Conservation (phyloP, 225 moss, liverwort and hornwort species). For the Ulota crispa region DNA sequence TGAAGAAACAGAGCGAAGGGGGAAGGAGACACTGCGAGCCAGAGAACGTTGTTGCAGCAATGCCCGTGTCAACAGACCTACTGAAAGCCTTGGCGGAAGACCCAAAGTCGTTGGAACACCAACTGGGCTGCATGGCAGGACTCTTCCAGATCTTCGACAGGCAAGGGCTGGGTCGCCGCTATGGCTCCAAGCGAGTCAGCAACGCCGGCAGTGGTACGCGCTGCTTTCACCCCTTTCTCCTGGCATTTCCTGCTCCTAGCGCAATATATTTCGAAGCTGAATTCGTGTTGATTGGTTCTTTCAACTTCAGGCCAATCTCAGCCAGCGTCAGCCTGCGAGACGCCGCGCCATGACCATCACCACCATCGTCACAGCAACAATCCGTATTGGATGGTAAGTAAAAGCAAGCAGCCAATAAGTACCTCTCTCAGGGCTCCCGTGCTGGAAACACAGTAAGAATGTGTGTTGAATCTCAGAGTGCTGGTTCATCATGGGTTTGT, state of each 20-base stretch:
- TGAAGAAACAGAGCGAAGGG: neutral
- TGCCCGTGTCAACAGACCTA: constrained; percentile 63
- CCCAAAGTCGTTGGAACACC: constrained; percentile 60
- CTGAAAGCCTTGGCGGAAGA: constrained; percentile 69
- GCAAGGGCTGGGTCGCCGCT: constrained; percentile 56
- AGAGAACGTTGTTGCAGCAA: constrained; percentile 12
- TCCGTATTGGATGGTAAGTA: constrained; percentile 65
- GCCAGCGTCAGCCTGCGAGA: constrained; percentile 60
- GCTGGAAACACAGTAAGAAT: neutral
- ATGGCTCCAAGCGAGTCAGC: constrained; percentile 65
- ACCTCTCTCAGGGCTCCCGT: neutral
- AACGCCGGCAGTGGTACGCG: constrained; percentile 49
- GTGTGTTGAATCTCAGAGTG: neutral
- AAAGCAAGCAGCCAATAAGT: neutral
- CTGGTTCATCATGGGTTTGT: neutral
- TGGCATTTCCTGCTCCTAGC: neutral
- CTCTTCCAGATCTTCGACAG: constrained; percentile 73
- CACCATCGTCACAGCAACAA: constrained; percentile 19
- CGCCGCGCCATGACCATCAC: constrained; percentile 55
- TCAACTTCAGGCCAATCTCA: constrained; percentile 48
- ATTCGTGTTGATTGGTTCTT: neutral
- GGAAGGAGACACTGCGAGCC: neutral
- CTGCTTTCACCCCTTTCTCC: neutral
- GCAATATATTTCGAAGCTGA: neutral
- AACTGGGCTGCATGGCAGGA: constrained; percentile 70